Evolutionary conservation across 2,329 filamentous ascomycete genomes (phyloP).

Genomic region (Aspergillus sp.): DNA sequence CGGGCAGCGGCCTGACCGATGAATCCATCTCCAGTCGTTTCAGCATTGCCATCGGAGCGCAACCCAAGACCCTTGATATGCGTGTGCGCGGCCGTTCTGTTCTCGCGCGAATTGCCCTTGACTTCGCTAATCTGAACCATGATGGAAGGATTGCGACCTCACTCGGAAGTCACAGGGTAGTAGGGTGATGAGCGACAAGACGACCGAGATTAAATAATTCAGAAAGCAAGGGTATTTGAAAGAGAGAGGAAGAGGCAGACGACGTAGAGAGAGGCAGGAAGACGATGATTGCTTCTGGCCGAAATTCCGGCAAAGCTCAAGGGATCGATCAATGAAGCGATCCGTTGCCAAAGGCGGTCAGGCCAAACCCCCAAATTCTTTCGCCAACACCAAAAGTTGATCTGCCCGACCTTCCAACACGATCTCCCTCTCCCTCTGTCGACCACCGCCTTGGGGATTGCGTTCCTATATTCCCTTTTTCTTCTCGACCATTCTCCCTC

Average conservation of each 20-base stretch:
- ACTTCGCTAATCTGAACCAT: constrained; percentile 94
- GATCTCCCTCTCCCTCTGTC: constrained; percentile 5
- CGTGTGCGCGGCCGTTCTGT: constrained; percentile 92
- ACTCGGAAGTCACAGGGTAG: constrained; percentile 20
- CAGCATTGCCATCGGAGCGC: constrained; percentile 79
- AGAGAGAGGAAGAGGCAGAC: constrained; percentile 6
- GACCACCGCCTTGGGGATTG: neutral
- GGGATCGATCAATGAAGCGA: constrained; percentile 31
- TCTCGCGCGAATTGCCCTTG: constrained; percentile 91
- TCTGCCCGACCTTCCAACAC: constrained; percentile 17
- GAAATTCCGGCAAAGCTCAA: constrained; percentile 33
- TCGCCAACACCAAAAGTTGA: constrained; percentile 10
- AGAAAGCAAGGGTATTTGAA: neutral
- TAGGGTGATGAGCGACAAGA: neutral
- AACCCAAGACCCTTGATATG: constrained; percentile 96
- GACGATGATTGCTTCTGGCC: constrained; percentile 25
- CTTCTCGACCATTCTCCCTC: neutral
- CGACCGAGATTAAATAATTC: neutral
- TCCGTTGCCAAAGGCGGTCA: constrained; percentile 35
- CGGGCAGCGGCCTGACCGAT: constrained; percentile 84
- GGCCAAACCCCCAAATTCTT: constrained; percentile 33
- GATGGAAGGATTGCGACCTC: constrained; percentile 29
- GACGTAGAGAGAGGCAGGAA: neutral
- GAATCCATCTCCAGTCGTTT: constrained; percentile 77
- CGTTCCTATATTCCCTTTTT: neutral